Evolutionary conservation across 169 alveolate genomes (phyloP), one percentile per base, ranked within the genome.

Genomic region (Perkinsus marinus): DNA sequence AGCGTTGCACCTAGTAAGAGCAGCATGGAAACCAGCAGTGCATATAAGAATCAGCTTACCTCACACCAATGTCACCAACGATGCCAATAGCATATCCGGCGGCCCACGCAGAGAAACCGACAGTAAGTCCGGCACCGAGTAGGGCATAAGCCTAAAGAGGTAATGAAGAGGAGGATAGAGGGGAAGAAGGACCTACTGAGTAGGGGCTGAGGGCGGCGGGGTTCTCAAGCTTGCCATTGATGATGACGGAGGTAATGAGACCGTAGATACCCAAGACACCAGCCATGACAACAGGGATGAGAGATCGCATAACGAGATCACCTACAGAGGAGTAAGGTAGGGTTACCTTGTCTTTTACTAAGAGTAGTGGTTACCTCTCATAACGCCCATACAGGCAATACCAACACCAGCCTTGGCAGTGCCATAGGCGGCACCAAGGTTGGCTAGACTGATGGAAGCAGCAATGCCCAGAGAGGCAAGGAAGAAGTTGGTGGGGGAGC

Each of bases 231-330:
- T 92, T 92, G 79, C 92, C 92, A 43, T 89, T 90, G 57, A 93
- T 93, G 43, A 97, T 96, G 90, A 97, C 96, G 37, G 98, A 95
- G 69, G 97, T 97, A 92, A 97, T 97, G 79, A 97, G 94, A 41
- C 99, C 99, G 93, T 97, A 97, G 91, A 97, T 97, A 90, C 99
- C 99, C 93, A 97, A 94, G 94, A 97, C 97, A 96, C 99, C 99
- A 91, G 99, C 99, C 99, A 97, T 97, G 93, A 97, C 97, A 89
- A 97, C 97, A 57, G 99, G 99, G 91, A 97, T 97, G 90, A 97
- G 96, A 57, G 98, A 95, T 93, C 96, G 96, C 98, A 97, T 96
- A 91, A 97, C 96, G 90, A 96, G 92, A 79, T 97, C 99, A 46
- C 91, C 91, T 90, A 30, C 7, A 16, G 5, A 19, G 79, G 0